phyloP scores from a whole-genome alignment of 768 basidiomycete genomes.

The Lentinula lateritia region DNA sequence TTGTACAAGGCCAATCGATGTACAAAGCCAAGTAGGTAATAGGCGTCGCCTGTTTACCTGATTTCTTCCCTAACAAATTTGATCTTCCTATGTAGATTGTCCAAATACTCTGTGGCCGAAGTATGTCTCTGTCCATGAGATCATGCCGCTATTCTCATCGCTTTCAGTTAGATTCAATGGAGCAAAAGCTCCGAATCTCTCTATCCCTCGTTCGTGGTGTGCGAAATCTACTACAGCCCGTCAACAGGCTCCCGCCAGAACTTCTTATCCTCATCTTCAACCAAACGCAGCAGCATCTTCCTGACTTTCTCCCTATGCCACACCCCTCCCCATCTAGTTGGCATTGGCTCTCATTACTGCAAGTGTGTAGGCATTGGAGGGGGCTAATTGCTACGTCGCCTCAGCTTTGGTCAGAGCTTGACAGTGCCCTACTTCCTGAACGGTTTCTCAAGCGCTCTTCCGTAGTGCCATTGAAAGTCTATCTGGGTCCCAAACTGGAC shows the following conservation, averaged over 20 bases:
- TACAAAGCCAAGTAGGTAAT: constrained; percentile 1
- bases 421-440: constrained; percentile 4
- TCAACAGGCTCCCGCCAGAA: constrained; percentile 7
- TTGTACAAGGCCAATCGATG: constrained; percentile 5
- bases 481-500: not conserved
- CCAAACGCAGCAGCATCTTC: constrained; percentile 6
- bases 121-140: not conserved
- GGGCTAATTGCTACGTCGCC: constrained; percentile 6
- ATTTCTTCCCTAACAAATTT: not conserved
- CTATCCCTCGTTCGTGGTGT: constrained; percentile 5
- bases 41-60: not conserved
- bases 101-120: not conserved
- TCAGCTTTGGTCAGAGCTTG: constrained; percentile 7
- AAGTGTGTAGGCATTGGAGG: constrained; percentile 11
- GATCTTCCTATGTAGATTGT: not conserved
- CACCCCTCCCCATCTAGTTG: not conserved
- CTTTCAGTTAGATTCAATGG: constrained; percentile 7
- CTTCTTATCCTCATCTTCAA: constrained; percentile 8
- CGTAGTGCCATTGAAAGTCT: not conserved
- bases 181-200: constrained; percentile 6
- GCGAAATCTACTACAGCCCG: constrained; percentile 6
- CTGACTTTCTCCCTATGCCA: constrained; percentile 7
- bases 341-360: constrained; percentile 6
- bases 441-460: constrained; percentile 7
- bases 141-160: not conserved